Base-by-base conservation (phyloP, 2,329 filamentous ascomycete species). In the Aspergillus fructus region DNA sequence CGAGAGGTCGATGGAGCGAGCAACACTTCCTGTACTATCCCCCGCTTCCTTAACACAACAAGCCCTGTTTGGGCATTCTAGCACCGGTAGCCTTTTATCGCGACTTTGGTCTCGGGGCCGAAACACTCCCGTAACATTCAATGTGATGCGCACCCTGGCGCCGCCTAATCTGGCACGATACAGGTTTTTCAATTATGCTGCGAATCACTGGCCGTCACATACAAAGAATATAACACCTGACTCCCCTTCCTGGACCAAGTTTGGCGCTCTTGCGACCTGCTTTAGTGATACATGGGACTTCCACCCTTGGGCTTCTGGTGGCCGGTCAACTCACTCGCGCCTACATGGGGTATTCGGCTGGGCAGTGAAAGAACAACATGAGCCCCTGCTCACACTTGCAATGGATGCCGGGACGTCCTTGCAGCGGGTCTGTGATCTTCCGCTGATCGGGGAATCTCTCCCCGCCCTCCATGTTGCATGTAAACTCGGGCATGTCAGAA, bases 281-380 rank as follows among this genome's bases (percentile, higher is more conserved):
- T 63, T 63, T 37, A 65, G 64, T 49, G 61, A 66, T 30, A 59
- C 58, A 12, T 67, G 64, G 63, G 60, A 64, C 42, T 61, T 67
- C 24, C 62, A 67, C 49, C 65, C 64, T 9, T 66, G 64, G 65
- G 27, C 53, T 3, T 15, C 55, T 41, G 56, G 59, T 17, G 61
- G 64, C 11, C 59, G 60, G n/a, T 65, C 63, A 43, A 12, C 17
- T 34, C 9, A 6, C 17, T 66, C 63, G 3, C 59, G 42, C 17
- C 17, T 65, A 12, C 64, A 66, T 50, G 59, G 55, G n/a, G 56
- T 67, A 21, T 63, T 65, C 23, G 55, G 63, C 15, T 67, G 62
- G 64, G 63, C 60, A 41, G 62, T 66, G 0, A 66, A 56, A 24
- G 60, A 66, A 17, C 41, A 52, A 7, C 64, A 67, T 41, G 27